These are phyloP conservation scores for Sporisorium reilianum DNA, from an alignment of 1,284 basidiomycete genomes.

Conservation along the genomic window DNA sequence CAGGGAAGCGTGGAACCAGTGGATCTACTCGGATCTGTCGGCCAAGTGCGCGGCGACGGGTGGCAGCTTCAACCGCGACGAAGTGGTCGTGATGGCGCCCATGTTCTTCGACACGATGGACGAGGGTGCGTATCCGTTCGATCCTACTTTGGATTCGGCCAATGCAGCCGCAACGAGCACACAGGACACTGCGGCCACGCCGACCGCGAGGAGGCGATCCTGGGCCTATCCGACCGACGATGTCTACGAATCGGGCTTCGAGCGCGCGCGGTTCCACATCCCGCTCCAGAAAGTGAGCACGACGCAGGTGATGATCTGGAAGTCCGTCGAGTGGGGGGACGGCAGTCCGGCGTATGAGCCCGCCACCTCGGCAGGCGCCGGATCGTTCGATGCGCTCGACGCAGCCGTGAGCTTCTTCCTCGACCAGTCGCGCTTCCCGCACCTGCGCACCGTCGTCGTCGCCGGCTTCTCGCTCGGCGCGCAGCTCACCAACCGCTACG, in stretches of 20 bases:
- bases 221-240: constrained; percentile 1
- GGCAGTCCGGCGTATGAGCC: constrained; percentile 51
- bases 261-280: constrained; percentile 7
- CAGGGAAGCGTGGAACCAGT: constrained; percentile 65
- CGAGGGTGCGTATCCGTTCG: constrained; percentile 56
- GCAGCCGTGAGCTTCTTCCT: constrained; percentile 51
- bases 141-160: constrained; percentile 14
- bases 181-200: constrained; percentile 15
- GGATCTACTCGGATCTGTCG: constrained; percentile 58
- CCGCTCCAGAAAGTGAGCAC: constrained; percentile 30
- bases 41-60: constrained; percentile 42
- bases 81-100: constrained; percentile 61
- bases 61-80: constrained; percentile 50
- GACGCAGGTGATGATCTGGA: constrained; percentile 52
- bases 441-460: constrained; percentile 59
- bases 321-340: constrained; percentile 54
- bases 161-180: constrained; percentile 12
- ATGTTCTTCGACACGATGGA: constrained; percentile 59
- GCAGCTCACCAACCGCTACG: constrained; percentile 59
- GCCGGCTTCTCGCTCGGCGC: constrained; percentile 63
- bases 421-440: constrained; percentile 52
- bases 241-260: neutral
- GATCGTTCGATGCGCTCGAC: constrained; percentile 59
- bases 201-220: neutral
- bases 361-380: constrained; percentile 20